Evolutionary conservation across 768 basidiomycete species (phyloP).

Genomic region (Mycena capillaripes): DNA sequence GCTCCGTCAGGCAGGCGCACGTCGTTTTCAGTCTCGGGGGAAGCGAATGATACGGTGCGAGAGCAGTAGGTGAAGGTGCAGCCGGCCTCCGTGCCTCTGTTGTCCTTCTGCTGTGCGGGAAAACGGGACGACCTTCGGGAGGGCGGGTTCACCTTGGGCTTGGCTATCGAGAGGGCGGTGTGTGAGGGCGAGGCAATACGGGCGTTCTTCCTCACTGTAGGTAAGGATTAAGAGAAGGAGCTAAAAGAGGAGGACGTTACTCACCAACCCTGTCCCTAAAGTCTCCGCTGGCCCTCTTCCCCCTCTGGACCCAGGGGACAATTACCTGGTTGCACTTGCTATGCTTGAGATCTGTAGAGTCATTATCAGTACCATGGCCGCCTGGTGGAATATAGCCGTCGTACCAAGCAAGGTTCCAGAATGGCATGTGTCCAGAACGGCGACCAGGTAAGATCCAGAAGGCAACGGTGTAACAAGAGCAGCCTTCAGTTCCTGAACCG

Average conservation of each 20-base stretch:
- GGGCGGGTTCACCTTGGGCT: no score
- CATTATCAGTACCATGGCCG: neutral
- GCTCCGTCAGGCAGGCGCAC: no score
- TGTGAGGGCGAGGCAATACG: neutral
- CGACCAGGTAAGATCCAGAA: conserved; percentile 8
- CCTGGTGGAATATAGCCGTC: neutral
- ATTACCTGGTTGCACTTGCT: conserved; percentile 7
- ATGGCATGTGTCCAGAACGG: conserved; percentile 21
- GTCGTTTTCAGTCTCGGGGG: neutral
- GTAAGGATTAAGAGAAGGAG: neutral
- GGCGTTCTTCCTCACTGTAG: neutral
- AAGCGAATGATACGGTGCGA: neutral
- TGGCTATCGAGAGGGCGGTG: no score
- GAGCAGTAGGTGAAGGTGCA: conserved; percentile 16
- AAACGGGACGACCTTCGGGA: neutral
- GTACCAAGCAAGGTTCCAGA: conserved; percentile 19
- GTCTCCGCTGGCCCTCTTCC: no score
- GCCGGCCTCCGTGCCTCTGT: neutral
- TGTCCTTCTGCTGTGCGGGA: conserved; percentile 4
- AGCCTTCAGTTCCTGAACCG: conserved; percentile 14
- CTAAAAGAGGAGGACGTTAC: neutral
- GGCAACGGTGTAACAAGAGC: conserved; percentile 6
- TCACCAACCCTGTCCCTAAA: no score
- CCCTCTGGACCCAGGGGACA: no score
- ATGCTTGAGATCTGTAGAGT: conserved; percentile 20